Base-by-base conservation (phyloP, 2,329 filamentous ascomycete genomes). In the Herpomyces periplanetae region DNA sequence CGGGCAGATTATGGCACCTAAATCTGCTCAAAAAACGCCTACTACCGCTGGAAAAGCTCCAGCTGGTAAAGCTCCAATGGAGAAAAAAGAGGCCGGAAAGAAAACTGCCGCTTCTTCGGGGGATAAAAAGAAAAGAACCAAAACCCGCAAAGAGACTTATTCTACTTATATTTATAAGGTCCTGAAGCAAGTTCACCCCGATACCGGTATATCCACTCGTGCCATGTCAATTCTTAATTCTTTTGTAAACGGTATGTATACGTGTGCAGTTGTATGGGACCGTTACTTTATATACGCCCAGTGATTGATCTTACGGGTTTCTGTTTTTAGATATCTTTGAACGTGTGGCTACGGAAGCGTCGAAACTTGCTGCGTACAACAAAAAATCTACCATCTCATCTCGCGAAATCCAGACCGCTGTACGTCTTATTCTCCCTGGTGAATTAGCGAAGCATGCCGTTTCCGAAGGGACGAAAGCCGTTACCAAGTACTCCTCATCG, bases 91-190 rank as follows among this genome's bases (percentile, higher is more conserved):
- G 49, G 80, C 75, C 29, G 80, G 75, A 53, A 96, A 96, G 68
- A 96, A 91, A 65, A 91, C 80, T 19, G 47, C 55, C 31, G 69
- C 75, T 25, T 59, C 73, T 26, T 59, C 68, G 39, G 80, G 80
- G 29, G 80, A 91, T 35, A 91, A 91, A 71, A 96, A 96, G 68
- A 96, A 91, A 73, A 69, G 80, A 40, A 85, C 71, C 51, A 96
- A 96, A 73, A 68, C 73, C 31, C 63, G 80, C 49, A 91, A 91
- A 65, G 80, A 96, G 57, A 96, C 80, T n/a, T 96, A 96, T 55
- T 84, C 66, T 33, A 84, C 69, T 22, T 96, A 96, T 59, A 96
- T 96, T 49, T 96, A 91, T 66, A 96, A 91, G 56, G 80, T 96
- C 37, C 63, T 96, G 42, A 96, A 96, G 63, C 80, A 96, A 58